Base-by-base conservation (phyloP, 2,329 filamentous ascomycete genomes). In the Fusarium bactridioides region DNA sequence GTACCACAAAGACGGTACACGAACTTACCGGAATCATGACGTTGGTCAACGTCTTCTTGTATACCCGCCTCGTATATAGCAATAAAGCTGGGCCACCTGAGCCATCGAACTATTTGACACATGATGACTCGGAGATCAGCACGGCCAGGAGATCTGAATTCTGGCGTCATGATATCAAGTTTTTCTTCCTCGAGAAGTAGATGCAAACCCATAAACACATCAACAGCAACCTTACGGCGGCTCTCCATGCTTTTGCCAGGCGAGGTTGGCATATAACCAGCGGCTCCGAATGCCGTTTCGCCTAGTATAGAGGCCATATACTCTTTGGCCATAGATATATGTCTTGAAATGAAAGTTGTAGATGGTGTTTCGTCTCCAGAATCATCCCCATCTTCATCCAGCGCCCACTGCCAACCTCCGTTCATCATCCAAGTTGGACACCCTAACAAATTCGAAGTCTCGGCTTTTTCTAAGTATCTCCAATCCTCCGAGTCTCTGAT, bases 141-240 rank as follows among this genome's bases (percentile, higher is more conserved):
- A 31, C 84, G 82, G 0, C 85, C 83, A 1, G 84, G 82, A 7
- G 84, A 84, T 5, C 77, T 72, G 43, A 83, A 82, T 56, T 86
- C 85, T 1, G 85, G 82, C 1, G 81, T 81, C 69, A 86, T 84
- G 9, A 91, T 88, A 68, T 93, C 90, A 4, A 99, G 87, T 78
- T 97, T 98, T 70, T 93, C 87, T 79, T 99, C 96, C 80, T 99
- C 95, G 0, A 93, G 87, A n/a, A 97, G 84, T 7, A 98, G 85
- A 82, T 99, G 96, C 18, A 99, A 84, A 2, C 89, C 92, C 72
- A 97, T 84, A 41, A 95, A 87, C 57, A 93, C 86, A 77, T 93
- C 88, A 78, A 92, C 84, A 38, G 92, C 86, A 61, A 90, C 82
- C 77, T 86, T 91, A 62, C 88, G 86, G 47, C 90, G 87, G 55